A percentile compares a stretch with the other conserved stretches of the same genome.
These are phyloP conservation scores for Angophora floribunda DNA, from an alignment of 345 rosid species.

Conservation along the genomic window DNA sequence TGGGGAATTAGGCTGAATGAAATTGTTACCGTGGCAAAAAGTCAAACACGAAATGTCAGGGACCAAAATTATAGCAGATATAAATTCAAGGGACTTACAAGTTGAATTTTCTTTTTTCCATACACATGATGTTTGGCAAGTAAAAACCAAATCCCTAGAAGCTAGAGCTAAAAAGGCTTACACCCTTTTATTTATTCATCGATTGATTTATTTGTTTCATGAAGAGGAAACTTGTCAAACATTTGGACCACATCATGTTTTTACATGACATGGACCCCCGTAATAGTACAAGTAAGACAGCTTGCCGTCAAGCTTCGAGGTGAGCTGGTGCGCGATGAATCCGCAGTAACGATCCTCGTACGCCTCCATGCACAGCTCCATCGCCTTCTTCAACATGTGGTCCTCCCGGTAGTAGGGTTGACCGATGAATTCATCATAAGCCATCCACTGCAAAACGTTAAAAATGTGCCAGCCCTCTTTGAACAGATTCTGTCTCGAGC, in stretches of 20 bases:
- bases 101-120: background rate
- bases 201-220: background rate
- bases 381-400: slow-evolving; percentile 22
- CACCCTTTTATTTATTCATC: background rate
- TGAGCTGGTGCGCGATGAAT: slow-evolving; percentile 24
- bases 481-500: background rate
- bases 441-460: slow-evolving; percentile 31
- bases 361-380: slow-evolving; percentile 24
- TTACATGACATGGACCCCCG: background rate
- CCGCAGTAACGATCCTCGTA: slow-evolving; percentile 20
- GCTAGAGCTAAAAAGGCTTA: background rate
- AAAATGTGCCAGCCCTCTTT: background rate
- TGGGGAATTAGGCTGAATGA: background rate
- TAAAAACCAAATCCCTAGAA: background rate
- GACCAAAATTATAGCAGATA: background rate
- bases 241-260: background rate
- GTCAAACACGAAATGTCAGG: background rate
- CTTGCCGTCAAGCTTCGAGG: slow-evolving; percentile 42
- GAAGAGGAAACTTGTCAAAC: background rate
- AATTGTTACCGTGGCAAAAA: background rate
- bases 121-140: background rate
- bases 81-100: background rate
- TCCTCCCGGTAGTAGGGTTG: slow-evolving; percentile 33
- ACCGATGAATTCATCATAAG: slow-evolving; percentile 15
- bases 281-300: slow-evolving; percentile 21